phyloP scores from a whole-genome alignment of 495 filamentous ascomycete species.

The Penicillium roqueforti region DNA sequence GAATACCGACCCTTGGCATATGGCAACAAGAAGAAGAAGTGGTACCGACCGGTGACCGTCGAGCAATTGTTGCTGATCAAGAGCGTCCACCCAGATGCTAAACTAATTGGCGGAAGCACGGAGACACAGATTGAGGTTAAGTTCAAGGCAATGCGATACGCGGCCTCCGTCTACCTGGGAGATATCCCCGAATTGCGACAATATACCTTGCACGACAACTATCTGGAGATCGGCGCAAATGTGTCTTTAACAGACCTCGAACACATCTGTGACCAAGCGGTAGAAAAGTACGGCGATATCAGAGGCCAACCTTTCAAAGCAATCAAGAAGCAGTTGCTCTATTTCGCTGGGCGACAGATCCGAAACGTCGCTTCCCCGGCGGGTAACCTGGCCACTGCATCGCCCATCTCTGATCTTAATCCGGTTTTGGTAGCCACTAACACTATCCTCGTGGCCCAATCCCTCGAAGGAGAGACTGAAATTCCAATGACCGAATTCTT shows the following conservation, averaged over 20 bases:
- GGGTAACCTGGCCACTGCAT: slow-evolving; percentile 91
- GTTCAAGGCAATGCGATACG: slow-evolving; percentile 92
- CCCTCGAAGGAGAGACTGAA: slow-evolving; percentile 61
- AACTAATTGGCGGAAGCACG: slow-evolving; percentile 92
- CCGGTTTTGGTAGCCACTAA: slow-evolving; percentile 89
- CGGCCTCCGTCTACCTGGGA: slow-evolving; percentile 83
- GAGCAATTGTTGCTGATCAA: slow-evolving; percentile 91
- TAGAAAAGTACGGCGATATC: slow-evolving; percentile 71
- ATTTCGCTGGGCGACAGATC: slow-evolving; percentile 95
- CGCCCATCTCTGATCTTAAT: slow-evolving; percentile 94
- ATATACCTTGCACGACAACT: slow-evolving; percentile 72
- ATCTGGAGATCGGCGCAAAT: slow-evolving; percentile 87
- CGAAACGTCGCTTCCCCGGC: slow-evolving; percentile 95
- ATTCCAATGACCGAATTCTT: slow-evolving; percentile 94
- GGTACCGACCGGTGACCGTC: slow-evolving; percentile 85
- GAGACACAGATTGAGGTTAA: slow-evolving; percentile 98
- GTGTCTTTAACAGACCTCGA: slow-evolving; percentile 76
- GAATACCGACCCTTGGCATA: slow-evolving; percentile 77
- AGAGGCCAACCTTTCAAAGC: slow-evolving; percentile 59
- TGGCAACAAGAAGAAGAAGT: slow-evolving; percentile 91
- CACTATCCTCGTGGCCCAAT: slow-evolving; percentile 74
- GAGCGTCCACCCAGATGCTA: slow-evolving; percentile 74
- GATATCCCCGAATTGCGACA: slow-evolving; percentile 85
- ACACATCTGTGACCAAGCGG: slow-evolving; percentile 61
- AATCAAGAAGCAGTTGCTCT: slow-evolving; percentile 54